Evolutionary conservation across 257 asterid species (phyloP).

Genomic region (Haberlea rhodopensis): DNA sequence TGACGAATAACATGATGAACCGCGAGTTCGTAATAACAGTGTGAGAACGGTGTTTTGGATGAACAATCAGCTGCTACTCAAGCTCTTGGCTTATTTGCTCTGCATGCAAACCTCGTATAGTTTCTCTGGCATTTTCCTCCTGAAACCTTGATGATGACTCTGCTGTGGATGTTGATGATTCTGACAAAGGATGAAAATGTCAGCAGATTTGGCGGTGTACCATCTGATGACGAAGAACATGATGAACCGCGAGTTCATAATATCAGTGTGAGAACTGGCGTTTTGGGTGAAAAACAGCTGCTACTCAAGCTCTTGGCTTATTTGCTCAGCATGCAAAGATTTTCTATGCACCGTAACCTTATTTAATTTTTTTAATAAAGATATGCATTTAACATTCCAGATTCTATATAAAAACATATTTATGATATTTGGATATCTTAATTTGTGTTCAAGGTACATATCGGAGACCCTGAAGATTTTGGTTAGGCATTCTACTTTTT

Average conservation of each 20-base stretch:
- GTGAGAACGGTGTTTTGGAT: constrained; percentile 98
- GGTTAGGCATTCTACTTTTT: constrained; percentile 75
- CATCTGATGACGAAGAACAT: constrained; percentile 97
- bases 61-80: constrained; percentile 99
- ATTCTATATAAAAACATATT: background rate
- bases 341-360: constrained; percentile 93
- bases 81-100: constrained; percentile 93
- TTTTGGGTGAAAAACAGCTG: constrained; percentile 98
- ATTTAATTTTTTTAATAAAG: background rate
- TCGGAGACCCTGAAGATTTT: constrained; percentile 87
- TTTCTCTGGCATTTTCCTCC: constrained; percentile 72
- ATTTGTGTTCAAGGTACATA: constrained; percentile 58
- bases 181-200: constrained; percentile 72
- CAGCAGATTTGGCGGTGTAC: constrained; percentile 84
- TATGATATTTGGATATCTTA: constrained; percentile 47
- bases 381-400: background rate
- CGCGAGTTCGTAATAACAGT: constrained; percentile 91
- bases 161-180: constrained; percentile 91
- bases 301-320: constrained; percentile 97
- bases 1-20: constrained; percentile 94
- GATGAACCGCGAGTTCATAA: constrained; percentile 96
- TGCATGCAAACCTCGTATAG: constrained; percentile 82
- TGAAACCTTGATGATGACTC: constrained; percentile 99
- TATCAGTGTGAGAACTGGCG: constrained; percentile 96
- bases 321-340: constrained; percentile 85